Evolutionary conservation across 257 asterid species (phyloP).

Genomic region (Scutellaria minor): DNA sequence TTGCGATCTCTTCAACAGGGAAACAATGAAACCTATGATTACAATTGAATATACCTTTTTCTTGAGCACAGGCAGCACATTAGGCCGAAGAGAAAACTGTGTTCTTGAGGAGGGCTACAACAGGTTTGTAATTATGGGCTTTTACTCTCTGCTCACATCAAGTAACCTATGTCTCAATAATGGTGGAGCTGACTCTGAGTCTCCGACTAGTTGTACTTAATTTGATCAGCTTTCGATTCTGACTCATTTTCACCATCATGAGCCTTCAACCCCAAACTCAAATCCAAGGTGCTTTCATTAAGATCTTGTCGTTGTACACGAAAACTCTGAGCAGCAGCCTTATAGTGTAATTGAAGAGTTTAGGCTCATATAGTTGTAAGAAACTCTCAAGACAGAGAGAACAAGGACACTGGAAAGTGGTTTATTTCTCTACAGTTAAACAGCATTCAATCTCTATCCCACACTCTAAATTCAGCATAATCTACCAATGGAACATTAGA

Average conservation of each 20-base stretch:
- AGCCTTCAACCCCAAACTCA: constrained; percentile 75
- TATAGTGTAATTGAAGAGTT: too few relatives aligned
- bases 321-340: constrained; percentile 50
- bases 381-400: too few relatives aligned
- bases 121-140: too few relatives aligned
- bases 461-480: too few relatives aligned
- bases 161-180: too few relatives aligned
- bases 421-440: too few relatives aligned
- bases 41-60: constrained; percentile 24
- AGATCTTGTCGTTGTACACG: constrained; percentile 68
- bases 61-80: background rate
- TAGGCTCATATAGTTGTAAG: constrained; percentile 4
- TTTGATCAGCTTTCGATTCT: constrained; percentile 46
- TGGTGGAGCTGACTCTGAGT: background rate
- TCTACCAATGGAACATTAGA: too few relatives aligned
- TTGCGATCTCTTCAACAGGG: constrained; percentile 30
- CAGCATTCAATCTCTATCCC: too few relatives aligned
- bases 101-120: too few relatives aligned
- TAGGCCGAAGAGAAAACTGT: too few relatives aligned
- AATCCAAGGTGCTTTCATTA: constrained; percentile 76
- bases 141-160: too few relatives aligned
- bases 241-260: constrained; percentile 51
- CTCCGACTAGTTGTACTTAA: constrained; percentile 34
- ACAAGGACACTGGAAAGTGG: too few relatives aligned
- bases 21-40: constrained; percentile 18